Conservation (phyloP, 2,329 filamentous ascomycete species). For the Clarireedia hainanense region DNA sequence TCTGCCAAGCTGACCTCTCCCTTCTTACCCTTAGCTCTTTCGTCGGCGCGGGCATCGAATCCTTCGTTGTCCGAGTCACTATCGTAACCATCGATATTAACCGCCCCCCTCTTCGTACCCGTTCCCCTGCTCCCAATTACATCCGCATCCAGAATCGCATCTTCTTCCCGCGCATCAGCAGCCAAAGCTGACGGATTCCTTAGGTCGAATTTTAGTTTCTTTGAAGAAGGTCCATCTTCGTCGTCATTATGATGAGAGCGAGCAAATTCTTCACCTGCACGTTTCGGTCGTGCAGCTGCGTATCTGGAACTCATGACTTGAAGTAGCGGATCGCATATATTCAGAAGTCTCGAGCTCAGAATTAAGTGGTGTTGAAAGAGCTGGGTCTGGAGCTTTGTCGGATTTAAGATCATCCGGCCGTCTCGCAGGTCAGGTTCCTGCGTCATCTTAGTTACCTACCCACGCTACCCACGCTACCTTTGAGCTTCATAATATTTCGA, state of each 20-base stretch:
- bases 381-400: slow-evolving; percentile 4
- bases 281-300: slow-evolving; percentile 69
- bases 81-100: slow-evolving; percentile 96
- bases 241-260: slow-evolving; percentile 61
- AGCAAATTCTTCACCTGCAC: slow-evolving; percentile 73
- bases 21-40: slow-evolving; percentile 39
- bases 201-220: slow-evolving; percentile 87
- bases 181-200: slow-evolving; percentile 91
- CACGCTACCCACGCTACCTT: not conserved
- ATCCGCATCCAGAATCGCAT: slow-evolving; percentile 78
- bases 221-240: slow-evolving; percentile 41
- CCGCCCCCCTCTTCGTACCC: slow-evolving; percentile 80
- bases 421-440: slow-evolving; percentile 8
- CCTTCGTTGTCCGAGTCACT: slow-evolving; percentile 89
- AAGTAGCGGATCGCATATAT: not conserved
- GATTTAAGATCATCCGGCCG: slow-evolving; percentile 4
- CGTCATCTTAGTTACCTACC: slow-evolving; percentile 5
- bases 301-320: slow-evolving; percentile 47
- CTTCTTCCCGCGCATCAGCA: slow-evolving; percentile 68
- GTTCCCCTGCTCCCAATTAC: slow-evolving; percentile 72
- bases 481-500: not conserved
- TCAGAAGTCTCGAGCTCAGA: not conserved
- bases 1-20: slow-evolving; percentile 43
- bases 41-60: slow-evolving; percentile 67
- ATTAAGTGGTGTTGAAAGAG: not conserved